Conservation (phyloP, 2,329 filamentous ascomycete genomes). For the Colletotrichum sp. region DNA sequence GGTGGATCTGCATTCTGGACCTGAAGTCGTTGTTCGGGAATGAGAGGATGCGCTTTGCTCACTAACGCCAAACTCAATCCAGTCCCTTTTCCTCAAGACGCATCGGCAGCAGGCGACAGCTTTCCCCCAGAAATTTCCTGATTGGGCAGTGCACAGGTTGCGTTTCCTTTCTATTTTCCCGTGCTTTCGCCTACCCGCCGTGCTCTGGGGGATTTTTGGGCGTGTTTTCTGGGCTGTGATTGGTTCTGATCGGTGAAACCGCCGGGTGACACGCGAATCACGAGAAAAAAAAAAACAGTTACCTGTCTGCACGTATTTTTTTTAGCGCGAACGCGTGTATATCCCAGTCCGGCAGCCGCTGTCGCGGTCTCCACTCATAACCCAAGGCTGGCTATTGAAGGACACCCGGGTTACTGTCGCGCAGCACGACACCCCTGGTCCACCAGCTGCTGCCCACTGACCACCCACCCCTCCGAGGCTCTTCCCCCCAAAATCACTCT, state of each 20-base stretch:
- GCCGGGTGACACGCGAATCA: background rate
- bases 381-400: background rate
- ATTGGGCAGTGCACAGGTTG: background rate
- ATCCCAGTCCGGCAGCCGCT: constrained; percentile 1
- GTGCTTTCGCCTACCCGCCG: background rate
- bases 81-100: background rate
- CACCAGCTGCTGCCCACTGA: background rate
- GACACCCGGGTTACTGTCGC: background rate
- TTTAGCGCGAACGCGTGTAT: constrained; percentile 22
- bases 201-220: background rate
- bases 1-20: background rate
- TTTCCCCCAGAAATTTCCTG: constrained; percentile 2
- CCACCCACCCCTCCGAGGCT: background rate
- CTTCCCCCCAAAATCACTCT: constrained; percentile 31
- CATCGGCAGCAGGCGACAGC: background rate
- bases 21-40: background rate
- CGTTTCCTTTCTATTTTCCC: background rate
- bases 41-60: background rate
- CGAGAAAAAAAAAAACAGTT: background rate
- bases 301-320: constrained; percentile 23
- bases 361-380: background rate
- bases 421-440: background rate
- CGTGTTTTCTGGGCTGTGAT: background rate
- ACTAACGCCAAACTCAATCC: background rate
- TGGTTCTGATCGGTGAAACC: background rate